Evolutionary conservation across 225 moss, liverwort and hornwort genomes (phyloP), one percentile per base, ranked within the genome.

Genomic region (Polytrichum formosum): DNA sequence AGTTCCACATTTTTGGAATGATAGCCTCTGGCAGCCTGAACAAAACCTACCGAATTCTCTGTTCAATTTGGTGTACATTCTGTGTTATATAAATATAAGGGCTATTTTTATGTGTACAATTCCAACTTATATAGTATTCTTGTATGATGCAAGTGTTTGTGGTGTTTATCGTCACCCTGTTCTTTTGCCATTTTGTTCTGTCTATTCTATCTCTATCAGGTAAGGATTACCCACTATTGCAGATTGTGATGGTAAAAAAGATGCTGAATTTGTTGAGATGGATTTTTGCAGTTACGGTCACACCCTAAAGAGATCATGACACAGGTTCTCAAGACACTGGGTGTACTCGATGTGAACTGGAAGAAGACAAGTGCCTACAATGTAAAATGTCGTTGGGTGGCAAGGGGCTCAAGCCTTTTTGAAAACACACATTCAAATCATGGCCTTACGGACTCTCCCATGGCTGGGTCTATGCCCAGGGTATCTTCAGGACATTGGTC

Each of bases 341-440:
- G 78, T 53, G 85, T 82, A 67, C 78, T 96, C 73, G 91, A 90
- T 65, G 92, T 96, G 61, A 85, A 88, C 66, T 96, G 93, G 96
- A 96, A 96, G 75, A 93, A 90, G 66, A 31, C 85, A 7, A 86
- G 91, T 46, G 81, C 87, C 16, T 96, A 93, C 68, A 89, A 79
- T 56, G 76, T 93, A 26, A 96, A 96, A 67, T 96, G 96, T 81
- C 87, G 93, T 71, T 96, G 93, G 93, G 88, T 91, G 63, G 87
- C 88, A 56, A 85, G 90, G 28, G 26, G 54, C 33, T 71, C 84
- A 64, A 76, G 55, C 18, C 28, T 76, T 18, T 76, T 79, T 74
- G 87, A 85, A 23, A 70, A 61, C 17, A 65, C 81, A n/a, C 87
- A 85, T 25, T 74, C 82, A 21, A 82, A 84, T 61, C 86, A 87